A percentile compares a stretch with the other conserved stretches of the same genome.
phyloP scores from a whole-genome alignment of 306 rosid species.

The Hylodesmum podocarpum region DNA sequence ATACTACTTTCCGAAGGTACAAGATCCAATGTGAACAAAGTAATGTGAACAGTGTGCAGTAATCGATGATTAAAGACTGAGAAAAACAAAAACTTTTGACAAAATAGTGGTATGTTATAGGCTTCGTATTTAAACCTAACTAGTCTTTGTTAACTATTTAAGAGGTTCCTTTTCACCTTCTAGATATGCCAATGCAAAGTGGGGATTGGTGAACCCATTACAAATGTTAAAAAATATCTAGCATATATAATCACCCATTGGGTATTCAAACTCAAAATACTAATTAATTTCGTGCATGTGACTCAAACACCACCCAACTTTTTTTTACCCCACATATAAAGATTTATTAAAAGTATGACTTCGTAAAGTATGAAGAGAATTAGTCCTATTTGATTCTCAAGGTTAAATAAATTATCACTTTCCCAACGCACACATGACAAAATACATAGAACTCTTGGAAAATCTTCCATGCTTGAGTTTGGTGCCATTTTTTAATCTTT shows the following conservation, averaged over 20 bases:
- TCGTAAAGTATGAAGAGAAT: background rate
- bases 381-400: background rate
- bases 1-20: slow-evolving; percentile 6
- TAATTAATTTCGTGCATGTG: slow-evolving; percentile 13
- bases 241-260: background rate
- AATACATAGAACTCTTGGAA: background rate
- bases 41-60: slow-evolving; percentile 14
- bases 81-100: slow-evolving; percentile 14
- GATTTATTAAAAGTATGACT: background rate
- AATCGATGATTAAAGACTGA: background rate
- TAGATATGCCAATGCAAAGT: background rate
- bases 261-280: slow-evolving; percentile 10
- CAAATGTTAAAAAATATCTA: background rate
- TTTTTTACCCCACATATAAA: background rate
- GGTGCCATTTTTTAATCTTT: background rate
- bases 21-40: slow-evolving; percentile 17
- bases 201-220: slow-evolving; percentile 25
- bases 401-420: background rate
- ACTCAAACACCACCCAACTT: slow-evolving; percentile 19
- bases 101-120: background rate
- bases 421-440: background rate
- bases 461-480: background rate
- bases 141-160: background rate
- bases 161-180: background rate
- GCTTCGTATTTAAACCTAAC: background rate